Conservation (phyloP, 176 grass and related monocot genomes). For the Musa itinerans region DNA sequence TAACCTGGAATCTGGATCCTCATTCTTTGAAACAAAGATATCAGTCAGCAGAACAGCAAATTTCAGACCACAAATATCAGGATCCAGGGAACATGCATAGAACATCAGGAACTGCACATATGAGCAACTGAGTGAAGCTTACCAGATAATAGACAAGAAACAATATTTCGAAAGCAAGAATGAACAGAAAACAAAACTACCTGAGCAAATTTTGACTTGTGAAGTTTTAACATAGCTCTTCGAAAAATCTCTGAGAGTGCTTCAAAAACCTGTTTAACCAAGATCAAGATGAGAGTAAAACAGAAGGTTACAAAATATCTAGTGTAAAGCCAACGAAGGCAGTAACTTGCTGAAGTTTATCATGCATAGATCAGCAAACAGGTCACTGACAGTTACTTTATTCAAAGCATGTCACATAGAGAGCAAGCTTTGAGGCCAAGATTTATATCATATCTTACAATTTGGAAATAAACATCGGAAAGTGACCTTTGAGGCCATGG, state of each 20-base stretch:
- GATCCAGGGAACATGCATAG: constrained; percentile 93
- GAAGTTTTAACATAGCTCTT: constrained; percentile 54
- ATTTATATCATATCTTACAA: too few relatives aligned
- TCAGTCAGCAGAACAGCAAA: constrained; percentile 68
- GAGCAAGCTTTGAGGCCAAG: too few relatives aligned
- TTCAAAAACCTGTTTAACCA: constrained; percentile 48
- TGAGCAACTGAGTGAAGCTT: not conserved
- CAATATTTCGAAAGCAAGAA: not conserved
- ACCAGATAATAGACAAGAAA: not conserved
- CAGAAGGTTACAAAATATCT: not conserved
- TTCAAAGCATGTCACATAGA: too few relatives aligned
- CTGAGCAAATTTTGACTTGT: constrained; percentile 88
- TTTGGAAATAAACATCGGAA: too few relatives aligned
- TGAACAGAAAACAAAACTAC: constrained; percentile 13
- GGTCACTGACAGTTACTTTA: too few relatives aligned
- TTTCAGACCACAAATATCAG: constrained; percentile 40
- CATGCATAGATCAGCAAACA: too few relatives aligned
- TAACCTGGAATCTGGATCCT: constrained; percentile 75
- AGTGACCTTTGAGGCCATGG: too few relatives aligned
- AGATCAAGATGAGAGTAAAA: not conserved
- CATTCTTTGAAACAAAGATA: constrained; percentile 44
- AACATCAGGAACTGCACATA: constrained; percentile 90
- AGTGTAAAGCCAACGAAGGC: too few relatives aligned
- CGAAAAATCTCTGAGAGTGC: constrained; percentile 60
- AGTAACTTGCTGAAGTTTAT: too few relatives aligned